A percentile compares a stretch with the other conserved stretches of the same genome.
These are phyloP conservation scores for Ilyonectria mors-panacis DNA, from an alignment of 2,329 filamentous ascomycete genomes.

Conservation along the genomic window DNA sequence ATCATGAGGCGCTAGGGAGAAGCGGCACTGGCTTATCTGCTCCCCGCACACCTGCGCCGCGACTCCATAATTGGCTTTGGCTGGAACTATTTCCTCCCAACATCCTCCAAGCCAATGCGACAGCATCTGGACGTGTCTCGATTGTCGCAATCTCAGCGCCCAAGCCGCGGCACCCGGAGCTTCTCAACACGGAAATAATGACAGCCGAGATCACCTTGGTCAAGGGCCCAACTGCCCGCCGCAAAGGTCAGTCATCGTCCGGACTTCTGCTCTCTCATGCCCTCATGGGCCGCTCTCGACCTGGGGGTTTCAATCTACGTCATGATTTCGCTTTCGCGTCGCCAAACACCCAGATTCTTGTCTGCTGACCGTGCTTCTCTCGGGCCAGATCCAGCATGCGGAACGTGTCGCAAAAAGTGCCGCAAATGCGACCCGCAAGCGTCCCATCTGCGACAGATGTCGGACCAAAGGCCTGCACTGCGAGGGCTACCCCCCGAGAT, in stretches of 20 bases:
- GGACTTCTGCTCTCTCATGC: background rate
- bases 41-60: background rate
- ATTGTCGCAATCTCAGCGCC: background rate
- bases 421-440: slow-evolving; percentile 50
- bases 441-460: slow-evolving; percentile 49
- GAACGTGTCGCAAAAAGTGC: slow-evolving; percentile 52
- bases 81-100: background rate
- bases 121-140: background rate
- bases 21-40: background rate
- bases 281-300: background rate
- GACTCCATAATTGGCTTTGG: background rate
- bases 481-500: slow-evolving; percentile 50
- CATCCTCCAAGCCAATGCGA: background rate
- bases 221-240: slow-evolving; percentile 37
- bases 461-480: slow-evolving; percentile 48
- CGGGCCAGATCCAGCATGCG: slow-evolving; percentile 48
- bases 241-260: slow-evolving; percentile 36
- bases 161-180: background rate
- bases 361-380: background rate
- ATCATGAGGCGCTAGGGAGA: background rate
- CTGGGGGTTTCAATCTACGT: background rate
- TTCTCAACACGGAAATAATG: slow-evolving; percentile 33
- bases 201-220: background rate
- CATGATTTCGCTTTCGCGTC: background rate
- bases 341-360: background rate